phyloP scores from a whole-genome alignment of 306 rosid species.

The Casuarina cunninghamiana region DNA sequence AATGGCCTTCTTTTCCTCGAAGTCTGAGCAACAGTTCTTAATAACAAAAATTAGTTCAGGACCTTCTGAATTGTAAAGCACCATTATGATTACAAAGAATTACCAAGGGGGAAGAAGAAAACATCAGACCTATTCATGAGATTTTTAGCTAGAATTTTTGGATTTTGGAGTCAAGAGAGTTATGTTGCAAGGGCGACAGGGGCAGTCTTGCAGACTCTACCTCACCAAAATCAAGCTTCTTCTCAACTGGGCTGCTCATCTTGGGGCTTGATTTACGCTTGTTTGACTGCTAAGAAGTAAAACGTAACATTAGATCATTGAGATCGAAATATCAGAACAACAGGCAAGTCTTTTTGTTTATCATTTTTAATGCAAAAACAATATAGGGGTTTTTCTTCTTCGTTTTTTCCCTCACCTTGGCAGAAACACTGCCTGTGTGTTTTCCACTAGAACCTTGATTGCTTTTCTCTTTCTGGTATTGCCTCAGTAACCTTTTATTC shows the following conservation, averaged over 20 bases:
- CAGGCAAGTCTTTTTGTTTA: background rate
- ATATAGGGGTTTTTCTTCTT: background rate
- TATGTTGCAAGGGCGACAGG: conserved; percentile 66
- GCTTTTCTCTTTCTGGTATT: conserved; percentile 48
- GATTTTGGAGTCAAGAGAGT: conserved; percentile 70
- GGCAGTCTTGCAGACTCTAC: conserved; percentile 60
- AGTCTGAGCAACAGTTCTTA: background rate
- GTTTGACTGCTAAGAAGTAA: conserved; percentile 61
- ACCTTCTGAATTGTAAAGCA: background rate
- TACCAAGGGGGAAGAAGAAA: conserved; percentile 20
- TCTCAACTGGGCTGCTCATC: conserved; percentile 54
- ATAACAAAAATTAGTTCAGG: background rate
- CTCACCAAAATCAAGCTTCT: conserved; percentile 60
- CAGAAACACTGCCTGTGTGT: conserved; percentile 55
- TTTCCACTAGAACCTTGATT: conserved; percentile 57
- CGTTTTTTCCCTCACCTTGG: conserved; percentile 54
- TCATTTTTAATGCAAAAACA: background rate
- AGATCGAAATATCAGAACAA: conserved; percentile 2
- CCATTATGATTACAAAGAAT: conserved; percentile 9
- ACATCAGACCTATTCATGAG: conserved; percentile 10
- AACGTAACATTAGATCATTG: conserved; percentile 5
- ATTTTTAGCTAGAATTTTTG: conserved; percentile 30
- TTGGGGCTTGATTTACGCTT: conserved; percentile 71
- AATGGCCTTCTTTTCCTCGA: background rate
- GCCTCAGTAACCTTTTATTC: conserved; percentile 54